Evolutionary conservation across 2,329 filamentous ascomycete species (phyloP).

Genomic region (Xylariaceae sp.): DNA sequence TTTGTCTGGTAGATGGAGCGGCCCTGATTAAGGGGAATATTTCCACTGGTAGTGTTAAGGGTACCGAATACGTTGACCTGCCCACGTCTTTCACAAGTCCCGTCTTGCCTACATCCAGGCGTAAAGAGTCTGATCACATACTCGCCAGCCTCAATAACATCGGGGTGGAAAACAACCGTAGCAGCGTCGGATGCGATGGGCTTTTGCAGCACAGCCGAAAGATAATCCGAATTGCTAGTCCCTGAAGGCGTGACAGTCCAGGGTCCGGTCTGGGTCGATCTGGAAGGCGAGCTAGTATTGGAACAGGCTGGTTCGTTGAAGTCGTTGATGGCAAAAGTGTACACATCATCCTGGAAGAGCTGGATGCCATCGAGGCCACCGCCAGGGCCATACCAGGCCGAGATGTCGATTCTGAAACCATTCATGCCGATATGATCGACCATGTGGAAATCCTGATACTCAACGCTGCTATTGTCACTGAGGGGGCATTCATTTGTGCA

Average conservation of each 20-base stretch:
- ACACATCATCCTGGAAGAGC: conserved; percentile 79
- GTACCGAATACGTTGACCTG: conserved; percentile 74
- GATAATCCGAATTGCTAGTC: conserved; percentile 68
- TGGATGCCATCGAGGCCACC: conserved; percentile 83
- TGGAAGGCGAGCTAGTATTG: conserved; percentile 57
- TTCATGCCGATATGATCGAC: conserved; percentile 86
- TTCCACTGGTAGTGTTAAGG: conserved; percentile 47
- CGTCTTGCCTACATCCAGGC: conserved; percentile 79
- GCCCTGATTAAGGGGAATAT: conserved; percentile 43
- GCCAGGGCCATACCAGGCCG: conserved; percentile 78
- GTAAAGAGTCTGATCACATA: conserved; percentile 91
- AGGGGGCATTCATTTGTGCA: conserved; percentile 87
- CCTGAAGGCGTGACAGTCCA: conserved; percentile 67
- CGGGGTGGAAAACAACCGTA: conserved; percentile 72
- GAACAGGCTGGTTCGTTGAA: conserved; percentile 88
- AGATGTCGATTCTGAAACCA: conserved; percentile 77
- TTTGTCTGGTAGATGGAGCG: conserved; percentile 81
- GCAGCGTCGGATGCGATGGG: conserved; percentile 53
- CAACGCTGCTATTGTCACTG: conserved; percentile 57
- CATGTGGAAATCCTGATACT: conserved; percentile 86
- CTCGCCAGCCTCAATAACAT: conserved; percentile 83
- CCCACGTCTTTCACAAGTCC: conserved; percentile 69
- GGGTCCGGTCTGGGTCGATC: conserved; percentile 62
- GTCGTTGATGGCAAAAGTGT: conserved; percentile 73
- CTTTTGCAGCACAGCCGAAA: conserved; percentile 60